Base-by-base conservation (phyloP, 352 stramenopile genomes). In the Pythium phragmitis region DNA sequence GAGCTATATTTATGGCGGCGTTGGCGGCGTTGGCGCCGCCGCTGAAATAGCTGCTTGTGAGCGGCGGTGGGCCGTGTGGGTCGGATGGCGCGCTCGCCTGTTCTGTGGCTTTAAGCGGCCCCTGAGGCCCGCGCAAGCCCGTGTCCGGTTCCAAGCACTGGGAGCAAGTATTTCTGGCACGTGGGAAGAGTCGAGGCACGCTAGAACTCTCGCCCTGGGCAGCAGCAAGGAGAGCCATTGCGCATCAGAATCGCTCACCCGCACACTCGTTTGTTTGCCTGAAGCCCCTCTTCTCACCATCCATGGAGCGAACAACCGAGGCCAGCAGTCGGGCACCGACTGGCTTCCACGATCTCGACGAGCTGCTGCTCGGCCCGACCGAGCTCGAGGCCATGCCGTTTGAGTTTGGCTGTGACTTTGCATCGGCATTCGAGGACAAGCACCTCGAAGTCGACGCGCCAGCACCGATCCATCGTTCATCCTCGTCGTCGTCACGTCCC, bases 331-430 rank as follows among this genome's bases (percentile, higher is more conserved):
- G 54, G 47, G 13, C 41, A 17, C 46, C 23, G 19, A 41, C 60
- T 0, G 16, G 43, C 14, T 63, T 75, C 30, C 67, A 72, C 14
- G 73, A 75, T 42, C 64, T 80, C 17, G 73, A 80, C 42, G 73
- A 80, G 48, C 48, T 80, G 16, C 55, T 80, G 49, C 63, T 80
- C 54, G 64, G 70, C 16, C 47, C 62, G 19, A 67, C 61, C 17
- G 62, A 75, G 19, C 60, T 77, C 13, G 69, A 77, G 36, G 53
- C 70, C 30, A 68, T 80, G 26, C 69, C 69, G 42, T 77, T 80
- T 48, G 73, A 80, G 57, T 73, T 80, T 56, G 61, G 69, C 13
- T 80, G 73, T 26, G 73, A 80, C 50, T 80, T 77, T 60, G 70
- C 66, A n/a, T 65, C 61, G 16, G 52, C 61, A 11, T 80, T 80